Base-by-base conservation (phyloP, 1,284 basidiomycete species). In the Takashimella tepidaria region DNA sequence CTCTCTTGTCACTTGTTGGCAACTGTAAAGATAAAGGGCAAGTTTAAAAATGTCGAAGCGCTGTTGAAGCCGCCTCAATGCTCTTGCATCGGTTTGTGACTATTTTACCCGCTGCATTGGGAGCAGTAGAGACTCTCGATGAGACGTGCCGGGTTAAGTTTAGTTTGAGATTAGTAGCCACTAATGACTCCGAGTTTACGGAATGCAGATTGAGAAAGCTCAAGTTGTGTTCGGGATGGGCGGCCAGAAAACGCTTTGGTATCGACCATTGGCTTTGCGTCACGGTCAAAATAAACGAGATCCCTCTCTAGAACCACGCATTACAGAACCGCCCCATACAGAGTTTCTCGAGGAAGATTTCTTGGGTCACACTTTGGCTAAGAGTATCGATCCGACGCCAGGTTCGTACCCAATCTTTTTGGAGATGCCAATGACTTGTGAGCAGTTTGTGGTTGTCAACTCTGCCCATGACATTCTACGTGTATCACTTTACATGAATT, bases 101-200 rank as follows among this genome's bases (percentile, higher is more conserved):
- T 4, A 23, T 54, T 3, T 56, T 57, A 19, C 54, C 59, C 2
- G 54, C 58, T 25, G 55, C 59, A 3, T 37, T 58, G 3, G 59
- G 59, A 11, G 55, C 59, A 4, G 51, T 51, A 1, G 59, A 61
- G 19, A 56, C 58, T 2, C 37, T 61, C 13, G 55, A 58, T 46
- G 59, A 61, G 43, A 61, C 59, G 2, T 37, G 31, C 31, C 31
- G 31, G 10, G 31, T 8, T 37, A 16, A 37, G 31, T 37, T 16
- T 37, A 8, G n/a, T n/a, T n/a, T n/a, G n/a, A n/a, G n/a, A n/a
- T n/a, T n/a, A n/a, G n/a, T n/a, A 8, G 31, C 16, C 31, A 37
- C 31, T 37, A 16, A 37, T 16, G 8, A 8, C 16, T 16, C 16
- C 31, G 8, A 37, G 31, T 37, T 16, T 37, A 8, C 31, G 31